Evolutionary conservation across 345 rosid genomes (phyloP).

Genomic region (Syzygium oleosum): DNA sequence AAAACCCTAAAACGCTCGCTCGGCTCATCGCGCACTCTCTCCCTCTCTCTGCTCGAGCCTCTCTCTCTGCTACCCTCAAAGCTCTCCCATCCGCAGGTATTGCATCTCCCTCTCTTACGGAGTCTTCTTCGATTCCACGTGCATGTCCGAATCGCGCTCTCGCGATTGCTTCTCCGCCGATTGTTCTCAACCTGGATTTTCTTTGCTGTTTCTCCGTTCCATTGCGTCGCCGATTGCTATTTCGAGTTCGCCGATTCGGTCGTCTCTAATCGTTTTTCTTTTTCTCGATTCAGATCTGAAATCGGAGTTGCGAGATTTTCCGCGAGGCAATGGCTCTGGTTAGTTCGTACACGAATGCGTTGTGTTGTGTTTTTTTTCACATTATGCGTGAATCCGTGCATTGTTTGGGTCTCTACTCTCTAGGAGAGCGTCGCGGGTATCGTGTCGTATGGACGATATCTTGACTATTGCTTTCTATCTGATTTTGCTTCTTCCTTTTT

Average conservation of each 20-base stretch:
- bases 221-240: background rate
- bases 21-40: background rate
- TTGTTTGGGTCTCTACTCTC: background rate
- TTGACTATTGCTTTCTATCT: background rate
- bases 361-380: background rate
- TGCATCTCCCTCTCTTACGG: background rate
- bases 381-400: background rate
- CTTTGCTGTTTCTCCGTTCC: background rate
- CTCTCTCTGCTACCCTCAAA: background rate
- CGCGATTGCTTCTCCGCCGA: background rate
- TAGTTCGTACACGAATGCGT: slow-evolving; percentile 14
- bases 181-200: background rate
- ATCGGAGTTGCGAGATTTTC: slow-evolving; percentile 23
- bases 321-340: slow-evolving; percentile 67
- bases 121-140: background rate
- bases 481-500: background rate
- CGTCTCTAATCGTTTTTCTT: background rate
- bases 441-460: background rate
- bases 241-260: background rate
- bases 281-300: slow-evolving; percentile 40
- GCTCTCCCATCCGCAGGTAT: background rate
- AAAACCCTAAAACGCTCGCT: background rate
- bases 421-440: background rate
- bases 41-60: background rate
- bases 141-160: background rate